phyloP scores from a whole-genome alignment of 2,329 filamentous ascomycete species.

The Fusarium sp. region DNA sequence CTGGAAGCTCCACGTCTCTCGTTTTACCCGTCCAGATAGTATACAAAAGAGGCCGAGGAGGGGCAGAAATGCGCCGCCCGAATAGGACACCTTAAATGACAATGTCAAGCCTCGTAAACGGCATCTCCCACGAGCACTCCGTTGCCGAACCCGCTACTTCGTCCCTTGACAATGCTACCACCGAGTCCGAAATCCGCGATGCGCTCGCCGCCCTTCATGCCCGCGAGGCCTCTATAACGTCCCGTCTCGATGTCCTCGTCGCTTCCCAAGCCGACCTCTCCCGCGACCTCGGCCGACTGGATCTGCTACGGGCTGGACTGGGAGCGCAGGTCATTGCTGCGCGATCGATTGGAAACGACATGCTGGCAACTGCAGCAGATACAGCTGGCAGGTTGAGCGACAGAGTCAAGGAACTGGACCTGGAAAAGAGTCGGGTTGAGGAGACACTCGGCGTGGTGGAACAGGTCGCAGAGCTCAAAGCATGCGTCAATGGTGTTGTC shows the following conservation, averaged over 20 bases:
- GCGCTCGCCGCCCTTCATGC: constrained; percentile 78
- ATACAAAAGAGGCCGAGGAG: constrained; percentile 21
- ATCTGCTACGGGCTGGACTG: constrained; percentile 87
- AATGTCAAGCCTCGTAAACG: constrained; percentile 60
- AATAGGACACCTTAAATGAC: constrained; percentile 50
- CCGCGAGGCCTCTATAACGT: constrained; percentile 78
- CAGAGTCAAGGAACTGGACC: constrained; percentile 86
- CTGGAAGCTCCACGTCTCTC: constrained; percentile 25
- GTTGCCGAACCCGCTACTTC: constrained; percentile 41
- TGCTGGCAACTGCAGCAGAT: constrained; percentile 85
- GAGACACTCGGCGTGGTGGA: constrained; percentile 92
- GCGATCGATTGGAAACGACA: constrained; percentile 84
- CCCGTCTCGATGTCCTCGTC: constrained; percentile 78
- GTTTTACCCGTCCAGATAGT: constrained; percentile 21
- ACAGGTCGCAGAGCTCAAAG: constrained; percentile 95
- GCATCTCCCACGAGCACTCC: constrained; percentile 51
- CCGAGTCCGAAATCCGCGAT: constrained; percentile 80
- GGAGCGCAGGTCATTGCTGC: constrained; percentile 87
- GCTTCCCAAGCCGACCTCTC: constrained; percentile 86
- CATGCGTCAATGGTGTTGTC: constrained; percentile 91
- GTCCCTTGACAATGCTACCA: constrained; percentile 73
- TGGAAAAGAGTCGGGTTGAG: constrained; percentile 91
- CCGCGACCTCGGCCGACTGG: constrained; percentile 85
- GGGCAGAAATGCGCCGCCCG: constrained; percentile 55
- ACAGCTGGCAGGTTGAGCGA: constrained; percentile 87